These are phyloP conservation scores for Penicillium angulare DNA, from an alignment of 495 filamentous ascomycete genomes.

Conservation along the genomic window DNA sequence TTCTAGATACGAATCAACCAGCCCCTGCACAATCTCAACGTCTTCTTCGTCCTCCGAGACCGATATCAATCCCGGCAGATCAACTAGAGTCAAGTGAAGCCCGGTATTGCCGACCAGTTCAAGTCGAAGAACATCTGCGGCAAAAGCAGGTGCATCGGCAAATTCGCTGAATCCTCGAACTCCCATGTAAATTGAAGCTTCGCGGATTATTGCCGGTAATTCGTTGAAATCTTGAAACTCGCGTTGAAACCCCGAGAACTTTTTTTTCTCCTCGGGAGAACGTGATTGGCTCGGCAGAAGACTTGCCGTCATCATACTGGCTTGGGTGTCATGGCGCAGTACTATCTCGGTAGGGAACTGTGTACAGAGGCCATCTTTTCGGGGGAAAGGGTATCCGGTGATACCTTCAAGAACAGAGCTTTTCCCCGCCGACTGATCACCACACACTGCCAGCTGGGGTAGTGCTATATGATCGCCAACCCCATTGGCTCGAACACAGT, in stretches of 20 bases:
- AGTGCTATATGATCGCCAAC: conserved; percentile 56
- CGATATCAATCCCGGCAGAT: conserved; percentile 50
- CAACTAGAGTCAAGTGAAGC: conserved; percentile 54
- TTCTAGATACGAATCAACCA: conserved; percentile 34
- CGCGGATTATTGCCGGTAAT: conserved; percentile 43
- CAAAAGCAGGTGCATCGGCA: conserved; percentile 33
- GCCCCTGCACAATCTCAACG: conserved; percentile 19
- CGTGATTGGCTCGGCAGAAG: conserved; percentile 14
- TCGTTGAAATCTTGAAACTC: conserved; percentile 21
- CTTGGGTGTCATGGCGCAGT: conserved; percentile 17
- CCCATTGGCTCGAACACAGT: conserved; percentile 46
- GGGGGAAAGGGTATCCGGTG: conserved; percentile 38
- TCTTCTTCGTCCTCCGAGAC: conserved; percentile 30
- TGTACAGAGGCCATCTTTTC: conserved; percentile 36
- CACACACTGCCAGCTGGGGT: conserved; percentile 66
- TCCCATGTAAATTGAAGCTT: conserved; percentile 40
- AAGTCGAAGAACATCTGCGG: conserved; percentile 49
- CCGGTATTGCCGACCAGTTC: conserved; percentile 50
- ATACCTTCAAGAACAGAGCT: conserved; percentile 49
- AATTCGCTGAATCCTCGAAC: conserved; percentile 16
- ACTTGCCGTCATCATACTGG: conserved; percentile 8
- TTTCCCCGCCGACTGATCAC: conserved; percentile 52
- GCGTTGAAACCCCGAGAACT: conserved; percentile 5
- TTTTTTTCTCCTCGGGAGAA: conserved; percentile 7
- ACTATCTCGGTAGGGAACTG: conserved; percentile 34